phyloP scores from a whole-genome alignment of 192 early-diverging fungal genomes.

The Haplosporangium gracile region DNA sequence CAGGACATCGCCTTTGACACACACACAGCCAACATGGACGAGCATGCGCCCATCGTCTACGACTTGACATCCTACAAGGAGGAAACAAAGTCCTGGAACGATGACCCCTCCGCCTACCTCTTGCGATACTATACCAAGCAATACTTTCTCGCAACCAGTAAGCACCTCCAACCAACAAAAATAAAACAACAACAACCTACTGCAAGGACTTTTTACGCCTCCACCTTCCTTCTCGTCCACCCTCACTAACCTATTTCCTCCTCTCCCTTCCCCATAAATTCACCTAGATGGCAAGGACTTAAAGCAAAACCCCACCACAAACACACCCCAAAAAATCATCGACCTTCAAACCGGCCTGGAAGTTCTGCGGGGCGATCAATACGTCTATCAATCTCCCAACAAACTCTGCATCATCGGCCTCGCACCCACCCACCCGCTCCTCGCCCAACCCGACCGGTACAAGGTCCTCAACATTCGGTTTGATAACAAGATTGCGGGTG shows the following conservation, averaged over 20 bases:
- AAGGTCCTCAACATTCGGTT: constrained; percentile 41
- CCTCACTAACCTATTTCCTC: no score
- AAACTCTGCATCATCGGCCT: constrained; percentile 47
- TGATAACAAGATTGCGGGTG: constrained; percentile 17
- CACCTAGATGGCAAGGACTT: constrained; percentile 29
- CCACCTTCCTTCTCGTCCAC: neutral
- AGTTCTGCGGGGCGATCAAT: constrained; percentile 42
- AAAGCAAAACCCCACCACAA: neutral
- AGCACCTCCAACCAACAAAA: neutral
- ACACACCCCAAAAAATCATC: constrained; percentile 18
- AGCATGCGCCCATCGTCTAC: constrained; percentile 54
- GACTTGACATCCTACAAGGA: constrained; percentile 47
- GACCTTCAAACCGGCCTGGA: constrained; percentile 35
- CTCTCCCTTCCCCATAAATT: neutral
- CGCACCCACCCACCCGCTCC: constrained; percentile 43
- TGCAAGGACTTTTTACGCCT: neutral
- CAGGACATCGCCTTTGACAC: neutral
- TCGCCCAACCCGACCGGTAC: constrained; percentile 30
- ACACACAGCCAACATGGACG: constrained; percentile 24
- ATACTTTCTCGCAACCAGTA: constrained; percentile 43
- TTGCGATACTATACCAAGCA: constrained; percentile 49
- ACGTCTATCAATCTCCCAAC: constrained; percentile 53
- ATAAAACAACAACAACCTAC: no score
- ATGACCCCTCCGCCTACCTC: constrained; percentile 41
- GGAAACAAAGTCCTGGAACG: constrained; percentile 33